Base-by-base conservation (phyloP, 371 early-diverging fungal species). In the Mucor indicus region DNA sequence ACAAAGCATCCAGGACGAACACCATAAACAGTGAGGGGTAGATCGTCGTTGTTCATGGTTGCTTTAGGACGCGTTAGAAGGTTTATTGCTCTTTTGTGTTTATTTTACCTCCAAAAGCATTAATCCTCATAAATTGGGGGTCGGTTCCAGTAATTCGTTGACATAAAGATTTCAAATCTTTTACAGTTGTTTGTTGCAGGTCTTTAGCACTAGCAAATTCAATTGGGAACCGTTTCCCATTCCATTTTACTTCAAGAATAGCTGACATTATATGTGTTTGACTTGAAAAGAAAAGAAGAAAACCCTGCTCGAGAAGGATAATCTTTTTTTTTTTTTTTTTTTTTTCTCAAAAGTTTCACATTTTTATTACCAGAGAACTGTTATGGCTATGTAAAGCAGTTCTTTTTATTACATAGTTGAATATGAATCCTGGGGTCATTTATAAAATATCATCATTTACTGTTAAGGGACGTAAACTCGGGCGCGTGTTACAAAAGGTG, bases 51-150 rank as follows among this genome's bases (percentile, higher is more conserved):
- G 15, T 37, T 60, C 60, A 60, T 60, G 0, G 20, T 15, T 0
- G 50, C 60, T 60, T 29, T 10, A 20, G 16, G 27, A 31, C 0
- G n/a, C n/a, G n/a, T n/a, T n/a, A n/a, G n/a, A 15, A 22, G 29
- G 21, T 42, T 23, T 30, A 23, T 33, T 27, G 5, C 11, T 27
- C 11, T 27, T 27, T 24, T 24, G 17, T 17, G 24, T 2, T 0
- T 12, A 22, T 15, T 1, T 36, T 64, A 67, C 72, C 72, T 65
- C 68, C 72, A 55, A 67, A 72, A 13, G 63, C 72, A 12, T 60
- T 32, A 3, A 72, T 35, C 15, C 57, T 62, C 42, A 67, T 60
- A 4, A 31, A 19, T 3, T 30, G 29, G 4, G 54, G 37, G 27
- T 55, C 53, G 10, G 65, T 20, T 15, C 59, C 64, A 2, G 68